Evolutionary conservation across 2,329 filamentous ascomycete genomes (phyloP), one percentile per base, ranked within the genome.

Genomic region (Botrytis hyacinthi): DNA sequence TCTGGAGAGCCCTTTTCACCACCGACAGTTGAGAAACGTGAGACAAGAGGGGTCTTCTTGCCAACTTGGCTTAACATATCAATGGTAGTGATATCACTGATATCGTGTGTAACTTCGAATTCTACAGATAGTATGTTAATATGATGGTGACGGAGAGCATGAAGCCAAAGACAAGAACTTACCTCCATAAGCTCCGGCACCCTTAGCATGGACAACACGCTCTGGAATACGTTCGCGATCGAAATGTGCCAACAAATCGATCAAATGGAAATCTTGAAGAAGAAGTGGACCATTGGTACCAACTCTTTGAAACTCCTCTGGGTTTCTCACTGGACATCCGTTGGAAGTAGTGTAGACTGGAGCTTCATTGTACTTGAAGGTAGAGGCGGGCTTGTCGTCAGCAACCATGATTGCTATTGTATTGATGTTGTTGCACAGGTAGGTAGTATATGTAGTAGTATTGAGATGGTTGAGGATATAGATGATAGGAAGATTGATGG

Each of bases 21-120:
- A 82, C 89, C 90, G 29, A 92, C 90, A n/a, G 91, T 93, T 2
- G 90, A 92, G 75, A 93, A 92, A 6, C 92, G 89, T 61, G 87
- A 86, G 1, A 91, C 86, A 75, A 91, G 82, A 26, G 90, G 88
- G 66, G 91, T 93, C 81, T 88, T 88, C 84, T 93, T 93, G 77
- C 91, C 92, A 71, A 88, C 85, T 73, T 87, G 84, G 78, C 84
- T 86, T 78, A 88, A 65, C 78, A 79, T 79, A 40, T 79, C 76
- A 63, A 79, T 76, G 7, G 74, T 74, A 16, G 74, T 75, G 44
- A 79, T 76, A 46, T 79, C 78, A 72, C 60, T 76, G 32, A 80
- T 77, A 70, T 80, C 78, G 68, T 80, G 78, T n/a, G 79, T 80
- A 40, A 80, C 79, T 69, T 77, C 78, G 63, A 80, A 80, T 40